A percentile compares a stretch with the other conserved stretches of the same genome.
Evolutionary conservation across 2,329 filamentous ascomycete genomes (phyloP).

Genomic region (Bipolaris zeicola): DNA sequence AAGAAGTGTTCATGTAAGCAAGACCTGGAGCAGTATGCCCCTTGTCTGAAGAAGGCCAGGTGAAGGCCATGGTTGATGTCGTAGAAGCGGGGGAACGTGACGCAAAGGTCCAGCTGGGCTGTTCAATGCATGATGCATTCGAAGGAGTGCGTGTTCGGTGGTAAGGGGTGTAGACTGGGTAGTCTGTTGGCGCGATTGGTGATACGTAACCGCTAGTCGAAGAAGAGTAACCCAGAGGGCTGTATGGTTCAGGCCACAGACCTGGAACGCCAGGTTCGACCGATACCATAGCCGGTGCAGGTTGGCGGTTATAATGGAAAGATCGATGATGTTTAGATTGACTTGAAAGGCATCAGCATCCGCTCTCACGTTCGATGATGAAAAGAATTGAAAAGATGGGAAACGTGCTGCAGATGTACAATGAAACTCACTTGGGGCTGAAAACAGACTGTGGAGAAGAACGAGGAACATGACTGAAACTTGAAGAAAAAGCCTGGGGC

Average conservation of each 20-base stretch:
- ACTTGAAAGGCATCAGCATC: slow-evolving; percentile 14
- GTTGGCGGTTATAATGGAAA: slow-evolving; percentile 14
- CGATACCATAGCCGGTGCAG: slow-evolving; percentile 24
- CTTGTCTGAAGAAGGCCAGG: slow-evolving; percentile 41
- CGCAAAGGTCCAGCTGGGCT: slow-evolving; percentile 32
- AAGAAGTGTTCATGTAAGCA: slow-evolving; percentile 32
- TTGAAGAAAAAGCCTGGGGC: slow-evolving; percentile 37
- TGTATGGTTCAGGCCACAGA: slow-evolving; percentile 38
- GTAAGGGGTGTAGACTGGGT: slow-evolving; percentile 37
- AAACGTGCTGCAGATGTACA: slow-evolving; percentile 23
- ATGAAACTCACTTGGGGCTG: slow-evolving; percentile 46
- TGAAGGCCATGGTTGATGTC: slow-evolving; percentile 41
- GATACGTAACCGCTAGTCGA: slow-evolving; percentile 46
- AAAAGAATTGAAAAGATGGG: slow-evolving; percentile 4
- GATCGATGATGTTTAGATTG: slow-evolving; percentile 27
- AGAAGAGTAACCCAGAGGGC: slow-evolving; percentile 37
- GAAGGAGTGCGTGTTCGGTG: slow-evolving; percentile 46
- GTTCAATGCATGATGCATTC: slow-evolving; percentile 45
- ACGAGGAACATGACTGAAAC: slow-evolving; percentile 38
- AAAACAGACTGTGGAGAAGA: slow-evolving; percentile 37
- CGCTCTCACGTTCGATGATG: not conserved
- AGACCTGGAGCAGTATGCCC: slow-evolving; percentile 29
- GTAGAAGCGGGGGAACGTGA: slow-evolving; percentile 45
- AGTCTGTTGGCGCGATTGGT: slow-evolving; percentile 35
- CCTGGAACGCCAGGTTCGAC: slow-evolving; percentile 24